Evolutionary conservation across 108 stramenopile genomes (phyloP).

Genomic region (Nannochloropsis gaditana): DNA sequence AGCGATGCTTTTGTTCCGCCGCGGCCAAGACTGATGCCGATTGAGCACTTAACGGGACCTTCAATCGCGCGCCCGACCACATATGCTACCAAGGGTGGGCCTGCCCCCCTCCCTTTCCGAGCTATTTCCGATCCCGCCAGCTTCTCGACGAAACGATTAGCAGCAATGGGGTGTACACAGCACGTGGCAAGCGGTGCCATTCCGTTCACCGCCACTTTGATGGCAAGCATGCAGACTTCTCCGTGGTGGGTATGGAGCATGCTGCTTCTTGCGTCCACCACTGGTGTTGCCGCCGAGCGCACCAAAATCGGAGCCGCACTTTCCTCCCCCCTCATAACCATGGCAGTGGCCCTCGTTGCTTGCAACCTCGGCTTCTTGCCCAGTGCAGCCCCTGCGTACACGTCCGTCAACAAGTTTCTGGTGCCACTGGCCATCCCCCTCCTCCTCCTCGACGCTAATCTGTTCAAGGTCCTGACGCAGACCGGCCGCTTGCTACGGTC

Average conservation of each 20-base stretch:
- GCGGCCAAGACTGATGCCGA: too few species aligned
- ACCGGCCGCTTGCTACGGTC: conserved; percentile 67
- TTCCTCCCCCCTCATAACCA: conserved; percentile 40
- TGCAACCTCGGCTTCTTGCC: conserved; percentile 45
- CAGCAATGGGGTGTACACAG: too few species aligned
- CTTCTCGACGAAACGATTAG: too few species aligned
- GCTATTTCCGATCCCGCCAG: too few species aligned
- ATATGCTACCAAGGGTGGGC: too few species aligned
- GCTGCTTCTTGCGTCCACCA: not conserved
- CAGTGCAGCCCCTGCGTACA: conserved; percentile 31
- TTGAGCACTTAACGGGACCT: too few species aligned
- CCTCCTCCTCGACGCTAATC: conserved; percentile 74
- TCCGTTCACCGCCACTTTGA: conserved; percentile 1
- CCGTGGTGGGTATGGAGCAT: conserved; percentile 12
- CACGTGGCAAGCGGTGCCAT: not conserved
- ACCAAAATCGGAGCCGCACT: conserved; percentile 38
- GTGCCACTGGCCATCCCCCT: conserved; percentile 81
- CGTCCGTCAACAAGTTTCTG: conserved; percentile 50
- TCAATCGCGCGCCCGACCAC: too few species aligned
- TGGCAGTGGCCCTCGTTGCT: conserved; percentile 31
- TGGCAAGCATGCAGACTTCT: not conserved
- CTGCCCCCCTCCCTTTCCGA: too few species aligned
- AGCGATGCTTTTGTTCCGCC: too few species aligned
- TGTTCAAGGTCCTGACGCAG: conserved; percentile 56
- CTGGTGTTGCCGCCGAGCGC: not conserved